A percentile compares a stretch with the other conserved stretches of the same genome.
These are phyloP conservation scores for Gliomastix tumulicola DNA, from an alignment of 2,329 filamentous ascomycete species.

Conservation along the genomic window DNA sequence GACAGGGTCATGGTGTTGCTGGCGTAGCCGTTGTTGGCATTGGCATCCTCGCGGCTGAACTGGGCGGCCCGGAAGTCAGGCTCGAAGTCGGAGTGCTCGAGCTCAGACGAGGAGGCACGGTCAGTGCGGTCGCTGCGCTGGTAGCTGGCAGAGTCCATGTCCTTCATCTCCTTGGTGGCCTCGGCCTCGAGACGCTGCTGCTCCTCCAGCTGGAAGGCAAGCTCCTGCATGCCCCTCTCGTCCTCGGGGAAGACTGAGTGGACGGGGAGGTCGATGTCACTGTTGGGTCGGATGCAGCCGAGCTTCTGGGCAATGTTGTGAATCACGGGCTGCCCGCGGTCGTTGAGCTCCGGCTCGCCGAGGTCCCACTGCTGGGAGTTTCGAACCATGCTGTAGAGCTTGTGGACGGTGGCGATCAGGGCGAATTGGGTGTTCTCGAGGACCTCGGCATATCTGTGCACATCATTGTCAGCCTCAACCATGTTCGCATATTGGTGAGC, in stretches of 20 bases:
- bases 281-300: slow-evolving; percentile 56
- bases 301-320: slow-evolving; percentile 60
- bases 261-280: slow-evolving; percentile 51
- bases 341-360: slow-evolving; percentile 57
- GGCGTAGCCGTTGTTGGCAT: too few relatives aligned
- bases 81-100: slow-evolving; percentile 49
- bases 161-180: slow-evolving; percentile 16
- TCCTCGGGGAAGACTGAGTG: slow-evolving; percentile 56
- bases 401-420: slow-evolving; percentile 57
- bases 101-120: slow-evolving; percentile 46
- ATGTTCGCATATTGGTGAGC: neutral
- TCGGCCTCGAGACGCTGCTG: slow-evolving; percentile 35
- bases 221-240: slow-evolving; percentile 47
- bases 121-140: slow-evolving; percentile 26
- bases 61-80: slow-evolving; percentile 44
- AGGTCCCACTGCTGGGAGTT: slow-evolving; percentile 52
- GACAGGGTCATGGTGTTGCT: slow-evolving; percentile 41
- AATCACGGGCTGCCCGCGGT: slow-evolving; percentile 55
- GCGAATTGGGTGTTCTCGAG: slow-evolving; percentile 60
- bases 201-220: slow-evolving; percentile 46
- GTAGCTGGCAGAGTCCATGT: slow-evolving; percentile 24
- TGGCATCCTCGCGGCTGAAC: too few relatives aligned
- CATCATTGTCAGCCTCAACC: slow-evolving; percentile 7
- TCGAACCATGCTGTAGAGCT: slow-evolving; percentile 58
- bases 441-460: slow-evolving; percentile 52